A percentile compares a stretch with the other conserved stretches of the same genome.
phyloP scores from a whole-genome alignment of 495 filamentous ascomycete genomes.

The Delitschia confertaspora region DNA sequence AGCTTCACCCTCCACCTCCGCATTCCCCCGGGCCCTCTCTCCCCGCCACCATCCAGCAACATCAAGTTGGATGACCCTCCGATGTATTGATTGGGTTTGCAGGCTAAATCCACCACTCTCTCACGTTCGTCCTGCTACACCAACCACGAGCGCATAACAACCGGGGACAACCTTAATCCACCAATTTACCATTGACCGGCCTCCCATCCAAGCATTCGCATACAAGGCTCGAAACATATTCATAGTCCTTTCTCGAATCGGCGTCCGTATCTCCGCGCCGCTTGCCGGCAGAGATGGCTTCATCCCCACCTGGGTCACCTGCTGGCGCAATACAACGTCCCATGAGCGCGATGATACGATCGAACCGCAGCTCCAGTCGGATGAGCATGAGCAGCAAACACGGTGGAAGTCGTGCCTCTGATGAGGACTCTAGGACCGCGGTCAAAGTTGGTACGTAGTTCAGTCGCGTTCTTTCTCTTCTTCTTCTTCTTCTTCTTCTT shows the following conservation, averaged over 20 bases:
- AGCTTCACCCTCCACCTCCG: neutral
- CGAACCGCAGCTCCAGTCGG: slow-evolving; percentile 76
- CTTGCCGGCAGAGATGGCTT: slow-evolving; percentile 40
- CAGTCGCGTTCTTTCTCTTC: neutral
- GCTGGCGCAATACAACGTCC: slow-evolving; percentile 55
- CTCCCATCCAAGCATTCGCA: neutral
- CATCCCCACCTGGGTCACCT: slow-evolving; percentile 53
- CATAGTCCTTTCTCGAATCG: no score
- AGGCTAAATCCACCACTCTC: neutral
- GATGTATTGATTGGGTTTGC: neutral
- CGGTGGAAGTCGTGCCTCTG: slow-evolving; percentile 77
- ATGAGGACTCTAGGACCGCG: slow-evolving; percentile 90
- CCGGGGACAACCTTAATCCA: neutral
- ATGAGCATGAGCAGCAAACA: slow-evolving; percentile 78
- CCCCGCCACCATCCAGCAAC: neutral
- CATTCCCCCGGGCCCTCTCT: neutral
- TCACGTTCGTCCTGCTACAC: slow-evolving; percentile 6
- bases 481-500: no score
- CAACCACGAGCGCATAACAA: slow-evolving; percentile 7
- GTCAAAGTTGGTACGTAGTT: slow-evolving; percentile 92
- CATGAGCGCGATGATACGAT: slow-evolving; percentile 76
- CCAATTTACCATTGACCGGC: no score
- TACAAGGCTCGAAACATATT: no score
- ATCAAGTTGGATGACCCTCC: neutral
- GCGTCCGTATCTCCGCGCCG: slow-evolving; percentile 18